A percentile compares a stretch with the other conserved stretches of the same genome.
These are phyloP conservation scores for Scedosporium boydii DNA, from an alignment of 2,329 filamentous ascomycete species.

Conservation along the genomic window DNA sequence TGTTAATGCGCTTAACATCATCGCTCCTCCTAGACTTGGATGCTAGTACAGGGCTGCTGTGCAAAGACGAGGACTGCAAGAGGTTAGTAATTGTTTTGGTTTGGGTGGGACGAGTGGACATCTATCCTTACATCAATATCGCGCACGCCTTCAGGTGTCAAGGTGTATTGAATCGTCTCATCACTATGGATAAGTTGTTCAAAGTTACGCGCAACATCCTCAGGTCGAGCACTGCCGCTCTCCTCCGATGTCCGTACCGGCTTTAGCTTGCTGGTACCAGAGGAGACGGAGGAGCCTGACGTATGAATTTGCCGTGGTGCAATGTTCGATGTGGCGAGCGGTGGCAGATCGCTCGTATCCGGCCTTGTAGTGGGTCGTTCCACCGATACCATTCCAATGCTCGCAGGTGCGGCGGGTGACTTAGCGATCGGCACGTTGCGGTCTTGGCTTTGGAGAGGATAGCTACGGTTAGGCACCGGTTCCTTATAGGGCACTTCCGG, in stretches of 20 bases:
- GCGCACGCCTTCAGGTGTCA: slow-evolving; percentile 72
- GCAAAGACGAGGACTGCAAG: neutral
- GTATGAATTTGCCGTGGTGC: slow-evolving; percentile 30
- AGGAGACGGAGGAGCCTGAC: slow-evolving; percentile 42
- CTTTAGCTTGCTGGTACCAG: slow-evolving; percentile 40
- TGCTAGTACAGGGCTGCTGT: slow-evolving; percentile 29
- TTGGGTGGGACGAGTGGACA: neutral
- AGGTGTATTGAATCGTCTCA: slow-evolving; percentile 72
- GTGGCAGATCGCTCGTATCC: neutral
- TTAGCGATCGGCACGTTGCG: neutral
- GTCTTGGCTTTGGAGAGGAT: neutral
- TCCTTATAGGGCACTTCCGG: slow-evolving; percentile 23
- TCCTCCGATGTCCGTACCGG: slow-evolving; percentile 50
- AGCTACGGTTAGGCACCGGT: slow-evolving; percentile 10
- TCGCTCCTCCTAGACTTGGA: slow-evolving; percentile 37
- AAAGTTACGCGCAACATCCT: slow-evolving; percentile 58
- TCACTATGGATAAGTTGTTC: slow-evolving; percentile 76
- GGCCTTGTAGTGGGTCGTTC: slow-evolving; percentile 18
- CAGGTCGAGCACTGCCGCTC: slow-evolving; percentile 32
- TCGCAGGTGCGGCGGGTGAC: slow-evolving; percentile 13
- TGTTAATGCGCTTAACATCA: slow-evolving; percentile 25
- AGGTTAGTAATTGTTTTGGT: slow-evolving; percentile 3
- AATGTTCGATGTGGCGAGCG: neutral
- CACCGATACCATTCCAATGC: slow-evolving; percentile 28
- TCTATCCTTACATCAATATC: slow-evolving; percentile 55